A percentile compares a stretch with the other conserved stretches of the same genome.
These are phyloP conservation scores for Daphne laureola DNA, from an alignment of 441 rosid species.

Conservation along the genomic window DNA sequence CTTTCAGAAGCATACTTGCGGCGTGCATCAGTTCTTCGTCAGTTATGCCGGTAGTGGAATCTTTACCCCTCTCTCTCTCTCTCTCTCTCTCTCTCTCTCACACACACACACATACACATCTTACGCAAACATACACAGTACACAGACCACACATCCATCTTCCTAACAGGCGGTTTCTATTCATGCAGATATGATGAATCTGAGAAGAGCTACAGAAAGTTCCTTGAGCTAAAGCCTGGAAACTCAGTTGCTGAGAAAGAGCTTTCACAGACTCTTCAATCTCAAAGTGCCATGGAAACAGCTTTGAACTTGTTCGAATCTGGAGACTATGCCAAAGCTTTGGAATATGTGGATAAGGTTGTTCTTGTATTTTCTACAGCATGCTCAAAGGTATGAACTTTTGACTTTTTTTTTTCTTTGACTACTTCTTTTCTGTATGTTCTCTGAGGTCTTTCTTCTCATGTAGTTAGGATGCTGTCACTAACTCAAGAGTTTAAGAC, in stretches of 20 bases:
- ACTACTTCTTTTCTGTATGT: neutral
- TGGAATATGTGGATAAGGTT: conserved; percentile 78
- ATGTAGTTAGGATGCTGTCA: neutral
- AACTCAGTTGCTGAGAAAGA: conserved; percentile 73
- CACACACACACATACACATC: neutral
- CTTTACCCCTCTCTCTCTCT: conserved; percentile 4
- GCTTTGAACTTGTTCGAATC: conserved; percentile 60
- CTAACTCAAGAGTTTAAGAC: neutral
- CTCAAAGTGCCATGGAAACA: conserved; percentile 67
- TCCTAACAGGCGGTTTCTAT: conserved; percentile 23
- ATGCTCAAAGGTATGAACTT: conserved; percentile 61
- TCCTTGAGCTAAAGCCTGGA: conserved; percentile 63
- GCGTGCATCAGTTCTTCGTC: conserved; percentile 75
- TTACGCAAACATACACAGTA: too few relatives aligned
- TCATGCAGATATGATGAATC: conserved; percentile 79
- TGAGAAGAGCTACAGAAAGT: conserved; percentile 58
- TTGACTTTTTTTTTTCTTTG: neutral
- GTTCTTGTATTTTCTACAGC: conserved; percentile 90
- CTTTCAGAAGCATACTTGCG: conserved; percentile 77
- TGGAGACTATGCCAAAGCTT: conserved; percentile 55
- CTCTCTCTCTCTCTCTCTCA: conserved; percentile 5
- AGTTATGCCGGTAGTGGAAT: conserved; percentile 69
- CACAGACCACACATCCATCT: too few relatives aligned
- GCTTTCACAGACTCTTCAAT: conserved; percentile 84
- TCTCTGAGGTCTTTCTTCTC: neutral